Percentiles rank a stretch among this genome's conserved stretches.
Conservation (phyloP, 208 protist species). For the Acanthamoeba rhysodes region DNA sequence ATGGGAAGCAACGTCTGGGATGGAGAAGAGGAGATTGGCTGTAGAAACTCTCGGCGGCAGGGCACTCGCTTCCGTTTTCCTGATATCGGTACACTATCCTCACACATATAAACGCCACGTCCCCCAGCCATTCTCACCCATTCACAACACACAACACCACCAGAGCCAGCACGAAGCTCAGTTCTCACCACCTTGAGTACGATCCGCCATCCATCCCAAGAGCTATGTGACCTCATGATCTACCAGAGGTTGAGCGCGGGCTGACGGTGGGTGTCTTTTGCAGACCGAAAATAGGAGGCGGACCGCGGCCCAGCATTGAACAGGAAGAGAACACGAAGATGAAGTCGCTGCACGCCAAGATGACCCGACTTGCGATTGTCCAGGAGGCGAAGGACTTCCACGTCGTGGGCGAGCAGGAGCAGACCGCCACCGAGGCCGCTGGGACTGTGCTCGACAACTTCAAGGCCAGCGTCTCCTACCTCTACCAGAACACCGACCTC, state of each 20-base stretch:
- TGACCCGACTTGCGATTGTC: not conserved
- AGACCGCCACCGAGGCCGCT: not conserved
- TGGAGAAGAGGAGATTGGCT: not conserved
- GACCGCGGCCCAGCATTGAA: not conserved
- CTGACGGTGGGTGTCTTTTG: not conserved
- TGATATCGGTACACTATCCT: not conserved
- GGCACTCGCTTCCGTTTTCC: not conserved
- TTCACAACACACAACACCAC: not conserved
- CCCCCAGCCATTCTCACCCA: not conserved
- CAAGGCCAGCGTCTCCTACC: not conserved
- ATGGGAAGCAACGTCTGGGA: not conserved
- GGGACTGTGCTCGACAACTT: not conserved
- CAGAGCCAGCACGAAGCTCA: not conserved
- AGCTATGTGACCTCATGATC: no score
- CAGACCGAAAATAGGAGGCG: constrained; percentile 4
- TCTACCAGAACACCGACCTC: constrained; percentile 14
- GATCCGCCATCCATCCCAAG: not conserved
- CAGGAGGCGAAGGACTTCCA: not conserved
- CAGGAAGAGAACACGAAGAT: not conserved
- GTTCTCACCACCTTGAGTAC: not conserved
- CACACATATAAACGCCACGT: not conserved
- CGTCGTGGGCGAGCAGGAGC: not conserved
- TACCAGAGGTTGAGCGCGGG: no score
- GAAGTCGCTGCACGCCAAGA: not conserved
- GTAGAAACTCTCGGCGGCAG: not conserved